Base-by-base conservation (phyloP, 306 rosid species). In the Gastrolobium bilobum region DNA sequence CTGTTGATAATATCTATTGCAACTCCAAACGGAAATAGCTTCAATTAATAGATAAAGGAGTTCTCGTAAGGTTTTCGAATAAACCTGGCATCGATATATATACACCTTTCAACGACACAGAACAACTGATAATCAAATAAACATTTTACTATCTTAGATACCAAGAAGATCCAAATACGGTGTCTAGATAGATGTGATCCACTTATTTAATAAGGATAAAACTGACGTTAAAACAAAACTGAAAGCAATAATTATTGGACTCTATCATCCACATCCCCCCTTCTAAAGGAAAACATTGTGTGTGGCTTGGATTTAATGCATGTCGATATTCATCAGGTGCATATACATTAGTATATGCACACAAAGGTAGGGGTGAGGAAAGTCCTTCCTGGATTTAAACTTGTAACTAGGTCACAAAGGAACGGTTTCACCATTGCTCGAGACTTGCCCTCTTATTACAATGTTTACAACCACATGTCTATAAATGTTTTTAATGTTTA, bases 191-290 rank as follows among this genome's bases (percentile, higher is more conserved):
- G 38, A 48, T 62, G 29, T 10, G 33, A 37, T 26, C 37, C 35
- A 60, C 26, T n/a, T 61, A 75, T 46, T 44, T 51, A 59, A 44
- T 59, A 38, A 59, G 31, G 59, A 66, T 42, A 73, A 34, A 34
- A 26, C 46, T 50, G 67, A 13, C 30, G 3, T 5, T 35, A 75
- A 3, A 61, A 13, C 54, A 65, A 77, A 66, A 33, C 60, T 59
- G 53, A 60, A 63, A 47, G 80, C 64, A 65, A 35, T 53, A 35
- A 30, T 50, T 34, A 52, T 63, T 35, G 51, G 33, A 63, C 20
- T 38, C 42, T 50, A 39, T 10, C 52, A 66, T 20, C 38, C 31
- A 34, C 57, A 7, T 13, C 63, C 33, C 37, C 5, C 58, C 34
- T 8, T 29, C 29, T 33, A 4, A 4, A 7, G 5, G 69, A 54